phyloP scores from a whole-genome alignment of 2,329 filamentous ascomycete species.

The Paradendryphiella salina region DNA sequence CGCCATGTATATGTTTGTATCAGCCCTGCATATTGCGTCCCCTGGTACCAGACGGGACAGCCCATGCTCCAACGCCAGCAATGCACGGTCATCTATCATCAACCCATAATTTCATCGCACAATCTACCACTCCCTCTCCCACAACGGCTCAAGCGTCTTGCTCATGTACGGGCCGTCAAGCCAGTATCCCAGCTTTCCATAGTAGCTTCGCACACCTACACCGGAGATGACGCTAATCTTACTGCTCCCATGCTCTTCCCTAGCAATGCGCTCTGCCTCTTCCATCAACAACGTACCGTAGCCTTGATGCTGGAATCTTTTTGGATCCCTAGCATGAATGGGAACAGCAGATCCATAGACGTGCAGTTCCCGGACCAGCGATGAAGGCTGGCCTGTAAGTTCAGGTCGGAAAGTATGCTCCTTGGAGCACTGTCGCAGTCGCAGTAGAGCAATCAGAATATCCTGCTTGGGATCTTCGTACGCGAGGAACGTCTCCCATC shows the following conservation, averaged over 20 bases:
- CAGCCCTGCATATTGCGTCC: background rate
- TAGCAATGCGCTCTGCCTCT: constrained; percentile 91
- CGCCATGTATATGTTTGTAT: constrained; percentile 5
- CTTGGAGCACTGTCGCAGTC: constrained; percentile 84
- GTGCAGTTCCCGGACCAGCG: constrained; percentile 89
- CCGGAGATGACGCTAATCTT: constrained; percentile 99
- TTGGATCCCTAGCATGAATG: constrained; percentile 89
- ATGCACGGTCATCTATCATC: constrained; percentile 15
- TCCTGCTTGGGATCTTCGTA: constrained; percentile 99
- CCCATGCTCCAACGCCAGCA: constrained; percentile 11
- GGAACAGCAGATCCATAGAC: constrained; percentile 98
- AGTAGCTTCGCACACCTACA: constrained; percentile 93
- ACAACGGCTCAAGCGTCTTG: constrained; percentile 41
- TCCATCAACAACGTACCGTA: constrained; percentile 97
- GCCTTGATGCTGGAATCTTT: constrained; percentile 97
- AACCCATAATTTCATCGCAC: background rate
- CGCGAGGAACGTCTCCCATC: constrained; percentile 97
- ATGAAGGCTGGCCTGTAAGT: constrained; percentile 81
- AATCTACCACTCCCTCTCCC: constrained; percentile 40
- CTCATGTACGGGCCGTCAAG: constrained; percentile 80
- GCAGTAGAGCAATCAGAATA: constrained; percentile 87
- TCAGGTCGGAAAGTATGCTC: constrained; percentile 93
- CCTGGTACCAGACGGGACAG: background rate
- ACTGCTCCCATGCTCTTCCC: constrained; percentile 87
- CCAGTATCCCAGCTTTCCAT: constrained; percentile 88